Evolutionary conservation across 2,329 filamentous ascomycete genomes (phyloP).

Genomic region (Penicillium sp.): DNA sequence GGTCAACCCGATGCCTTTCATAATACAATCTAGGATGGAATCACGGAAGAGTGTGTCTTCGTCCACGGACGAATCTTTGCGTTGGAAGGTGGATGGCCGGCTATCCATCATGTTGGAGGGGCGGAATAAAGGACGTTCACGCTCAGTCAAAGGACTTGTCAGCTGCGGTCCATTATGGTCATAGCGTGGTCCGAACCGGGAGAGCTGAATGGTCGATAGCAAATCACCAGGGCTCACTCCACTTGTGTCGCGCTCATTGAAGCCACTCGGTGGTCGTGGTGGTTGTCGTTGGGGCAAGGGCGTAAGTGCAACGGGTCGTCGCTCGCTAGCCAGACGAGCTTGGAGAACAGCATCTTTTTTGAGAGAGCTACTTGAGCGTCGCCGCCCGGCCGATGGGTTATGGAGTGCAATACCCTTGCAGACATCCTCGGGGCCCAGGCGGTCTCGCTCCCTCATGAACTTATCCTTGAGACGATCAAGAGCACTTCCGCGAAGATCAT

Average conservation of each 20-base stretch:
- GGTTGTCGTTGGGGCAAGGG: conserved; percentile 12
- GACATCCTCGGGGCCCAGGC: conserved; percentile 74
- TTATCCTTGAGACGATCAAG: conserved; percentile 87
- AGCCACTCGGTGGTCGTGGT: conserved; percentile 10
- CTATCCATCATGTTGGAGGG: conserved; percentile 26
- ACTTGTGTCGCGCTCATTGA: conserved; percentile 32
- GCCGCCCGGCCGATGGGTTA: conserved; percentile 66
- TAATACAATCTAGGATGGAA: conserved; percentile 91
- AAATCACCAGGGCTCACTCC: conserved; percentile 73
- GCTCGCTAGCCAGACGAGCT: conserved; percentile 55
- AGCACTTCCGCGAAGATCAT: conserved; percentile 80
- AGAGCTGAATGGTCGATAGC: conserved; percentile 71
- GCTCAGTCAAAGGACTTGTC: conserved; percentile 44
- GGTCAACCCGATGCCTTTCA: conserved; percentile 84
- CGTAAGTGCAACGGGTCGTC: conserved; percentile 20
- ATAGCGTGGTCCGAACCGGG: conserved; percentile 57
- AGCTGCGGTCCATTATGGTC: conserved; percentile 36
- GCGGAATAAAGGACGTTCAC: conserved; percentile 39
- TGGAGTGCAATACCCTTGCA: conserved; percentile 94
- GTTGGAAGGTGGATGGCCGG: conserved; percentile 51
- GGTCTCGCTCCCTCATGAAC: conserved; percentile 79
- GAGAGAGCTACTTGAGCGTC: conserved; percentile 70
- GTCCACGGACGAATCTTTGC: conserved; percentile 72
- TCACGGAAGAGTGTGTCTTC: conserved; percentile 87
- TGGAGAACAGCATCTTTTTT: conserved; percentile 77